Percentiles rank a stretch among this genome's conserved stretches.
Evolutionary conservation across 148 eudicot genomes (phyloP).

Genomic region (Agrostemma githago): DNA sequence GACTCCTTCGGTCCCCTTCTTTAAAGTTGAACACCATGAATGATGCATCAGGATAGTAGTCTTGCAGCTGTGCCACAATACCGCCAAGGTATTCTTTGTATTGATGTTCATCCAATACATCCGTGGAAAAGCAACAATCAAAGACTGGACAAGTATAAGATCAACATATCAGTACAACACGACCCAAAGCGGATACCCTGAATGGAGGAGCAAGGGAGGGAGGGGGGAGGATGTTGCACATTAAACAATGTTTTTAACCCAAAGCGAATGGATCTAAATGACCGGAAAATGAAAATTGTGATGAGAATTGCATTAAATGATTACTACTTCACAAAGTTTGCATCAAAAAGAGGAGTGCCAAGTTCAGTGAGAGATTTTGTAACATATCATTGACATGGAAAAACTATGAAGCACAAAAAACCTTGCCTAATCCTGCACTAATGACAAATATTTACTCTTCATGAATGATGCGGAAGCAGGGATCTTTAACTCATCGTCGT

Average conservation of each 20-base stretch:
- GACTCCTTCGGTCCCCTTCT: constrained; percentile 67
- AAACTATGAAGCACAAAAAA: constrained; percentile 4
- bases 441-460: background rate
- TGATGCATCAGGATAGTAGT: constrained; percentile 65
- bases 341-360: background rate
- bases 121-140: constrained; percentile 78
- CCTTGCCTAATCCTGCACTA: background rate
- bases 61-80: constrained; percentile 64
- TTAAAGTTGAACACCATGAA: constrained; percentile 81
- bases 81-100: constrained; percentile 62
- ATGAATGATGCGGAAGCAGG: background rate
- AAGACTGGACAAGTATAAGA: constrained; percentile 41
- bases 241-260: background rate
- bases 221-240: background rate
- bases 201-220: background rate
- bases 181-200: background rate
- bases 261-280: background rate
- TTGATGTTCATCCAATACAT: constrained; percentile 58
- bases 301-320: background rate
- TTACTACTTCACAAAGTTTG: background rate
- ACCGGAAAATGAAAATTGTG: background rate
- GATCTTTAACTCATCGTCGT: background rate
- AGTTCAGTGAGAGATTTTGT: background rate
- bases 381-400: constrained; percentile 7
- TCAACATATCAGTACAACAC: constrained; percentile 6